Conservation (phyloP, 352 stramenopile genomes). For the Pythium chondricola region DNA sequence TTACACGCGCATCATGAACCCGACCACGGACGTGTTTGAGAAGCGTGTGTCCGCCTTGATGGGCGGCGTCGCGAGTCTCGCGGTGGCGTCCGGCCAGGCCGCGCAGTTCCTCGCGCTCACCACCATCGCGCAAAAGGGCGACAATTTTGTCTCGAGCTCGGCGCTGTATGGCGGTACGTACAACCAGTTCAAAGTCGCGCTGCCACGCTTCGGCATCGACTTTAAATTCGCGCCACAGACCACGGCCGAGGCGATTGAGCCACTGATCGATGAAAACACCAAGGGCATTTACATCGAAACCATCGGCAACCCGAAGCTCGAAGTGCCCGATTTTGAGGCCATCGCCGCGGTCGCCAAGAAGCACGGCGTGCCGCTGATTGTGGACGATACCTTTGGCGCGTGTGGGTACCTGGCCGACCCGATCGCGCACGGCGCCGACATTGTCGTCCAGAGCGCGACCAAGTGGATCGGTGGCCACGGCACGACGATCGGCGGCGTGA, state of each 20-base stretch:
- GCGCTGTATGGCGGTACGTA: constrained; percentile 6
- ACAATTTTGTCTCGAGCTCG: constrained; percentile 3
- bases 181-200: constrained; percentile 9
- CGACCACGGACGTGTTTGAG: constrained; percentile 7
- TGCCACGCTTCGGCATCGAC: constrained; percentile 8
- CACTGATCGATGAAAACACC: constrained; percentile 6
- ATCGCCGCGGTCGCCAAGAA: constrained; percentile 1
- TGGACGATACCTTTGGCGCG: constrained; percentile 4
- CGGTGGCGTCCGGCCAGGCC: constrained; percentile 2
- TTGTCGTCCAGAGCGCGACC: constrained; percentile 6
- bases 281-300: constrained; percentile 7
- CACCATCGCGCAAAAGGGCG: constrained; percentile 3
- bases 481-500: constrained; percentile 5
- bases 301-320: constrained; percentile 7
- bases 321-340: constrained; percentile 7
- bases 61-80: neutral
- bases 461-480: constrained; percentile 9
- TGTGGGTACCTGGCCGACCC: constrained; percentile 4
- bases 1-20: constrained; percentile 10
- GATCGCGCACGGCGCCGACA: constrained; percentile 5
- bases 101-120: constrained; percentile 6
- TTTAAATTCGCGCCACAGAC: constrained; percentile 1
- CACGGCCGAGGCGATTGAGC: constrained; percentile 4
- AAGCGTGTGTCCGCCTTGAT: constrained; percentile 1
- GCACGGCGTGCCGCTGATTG: constrained; percentile 8